Evolutionary conservation across 2,329 filamentous ascomycete genomes (phyloP), one percentile per base, ranked within the genome.

Genomic region (Hyphodiscus sp.): DNA sequence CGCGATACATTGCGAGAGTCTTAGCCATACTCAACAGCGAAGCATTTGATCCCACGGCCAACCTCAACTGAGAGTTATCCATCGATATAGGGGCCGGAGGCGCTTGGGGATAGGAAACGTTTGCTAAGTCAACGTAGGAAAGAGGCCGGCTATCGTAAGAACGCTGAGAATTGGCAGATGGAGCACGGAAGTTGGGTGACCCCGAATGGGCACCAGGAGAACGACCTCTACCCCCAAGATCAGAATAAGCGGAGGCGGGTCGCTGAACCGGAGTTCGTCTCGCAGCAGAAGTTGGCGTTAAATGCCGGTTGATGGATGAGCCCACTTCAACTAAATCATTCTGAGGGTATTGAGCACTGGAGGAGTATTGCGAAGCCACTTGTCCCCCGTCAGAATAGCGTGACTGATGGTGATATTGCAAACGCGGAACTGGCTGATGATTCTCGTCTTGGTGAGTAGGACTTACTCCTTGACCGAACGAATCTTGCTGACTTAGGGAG

Each of bases 1-100:
- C 86, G 45, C 92, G 82, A 70, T 99, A 99, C 92, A 97, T 96
- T 52, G 97, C 91, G 47, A 99, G 80, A 1, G 94, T 99, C 73
- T 97, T 91, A 67, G 92, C 89, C 33, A 89, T 86, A 65, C 90
- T 91, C 29, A 99, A 80, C 13, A 99, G 78, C 19, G 91, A 96
- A 2, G 92, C 92, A 73, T 95, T 95, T 67, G 83, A 87, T 45
- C 94, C 94, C 20, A 99, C 85, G 16, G 82, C 85, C 52, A 79
- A 83, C 56, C 89, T 86, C 47, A 99, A 74, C 58, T 87, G 80
- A 11, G 87, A 83, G 67, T 97, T 96, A 70, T 95, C 89, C 55
- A 95, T 77, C 20, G 66, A 64, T 19, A 68, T 65, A 18, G 64
- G 57, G 43, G 63, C 60, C 45, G 68, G 68, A 20, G 66, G 60